These are phyloP conservation scores for Lachancea quebecensis DNA, from an alignment of 805 yeast species.

Conservation along the genomic window DNA sequence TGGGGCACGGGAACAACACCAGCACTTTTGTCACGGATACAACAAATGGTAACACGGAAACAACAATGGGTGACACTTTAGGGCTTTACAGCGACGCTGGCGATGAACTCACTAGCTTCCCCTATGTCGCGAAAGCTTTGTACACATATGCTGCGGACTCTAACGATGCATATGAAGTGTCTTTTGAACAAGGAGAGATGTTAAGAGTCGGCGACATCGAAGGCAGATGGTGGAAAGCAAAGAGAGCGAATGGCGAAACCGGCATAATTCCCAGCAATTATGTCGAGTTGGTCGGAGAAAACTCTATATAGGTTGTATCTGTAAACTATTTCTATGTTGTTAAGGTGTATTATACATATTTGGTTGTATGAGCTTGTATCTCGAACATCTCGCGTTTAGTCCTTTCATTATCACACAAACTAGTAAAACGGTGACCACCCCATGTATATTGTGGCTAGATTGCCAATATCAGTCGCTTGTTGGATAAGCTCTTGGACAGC, in stretches of 20 bases:
- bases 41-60: conserved; percentile 28
- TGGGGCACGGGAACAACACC: conserved; percentile 17
- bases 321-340: not conserved
- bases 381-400: no score
- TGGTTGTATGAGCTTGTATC: no score
- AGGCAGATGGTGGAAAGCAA: conserved; percentile 99
- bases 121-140: conserved; percentile 79
- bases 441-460: conserved; percentile 65
- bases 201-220: conserved; percentile 86
- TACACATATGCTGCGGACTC: conserved; percentile 86
- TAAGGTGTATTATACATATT: not conserved
- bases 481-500: conserved; percentile 72
- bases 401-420: no score
- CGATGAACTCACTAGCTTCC: conserved; percentile 41
- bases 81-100: conserved; percentile 32
- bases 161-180: conserved; percentile 86
- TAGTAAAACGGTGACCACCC: conserved; percentile 82
- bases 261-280: conserved; percentile 97
- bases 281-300: conserved; percentile 58
- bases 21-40: conserved; percentile 25
- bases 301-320: conserved; percentile 1
- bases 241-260: conserved; percentile 79
- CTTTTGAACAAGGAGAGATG: conserved; percentile 86
- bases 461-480: conserved; percentile 62
- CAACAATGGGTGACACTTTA: conserved; percentile 32